phyloP scores from a whole-genome alignment of 441 rosid species.

The Pelargonium cotyledonis region DNA sequence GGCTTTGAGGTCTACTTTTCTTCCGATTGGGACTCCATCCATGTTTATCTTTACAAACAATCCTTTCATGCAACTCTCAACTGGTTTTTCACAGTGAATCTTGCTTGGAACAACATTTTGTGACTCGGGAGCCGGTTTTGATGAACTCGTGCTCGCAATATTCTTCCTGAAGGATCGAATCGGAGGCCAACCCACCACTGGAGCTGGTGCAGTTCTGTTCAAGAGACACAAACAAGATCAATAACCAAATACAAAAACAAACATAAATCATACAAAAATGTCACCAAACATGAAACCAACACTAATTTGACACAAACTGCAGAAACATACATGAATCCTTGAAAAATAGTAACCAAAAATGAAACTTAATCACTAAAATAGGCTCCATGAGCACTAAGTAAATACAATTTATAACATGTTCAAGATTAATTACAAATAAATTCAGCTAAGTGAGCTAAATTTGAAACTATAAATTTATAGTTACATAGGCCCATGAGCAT shows the following conservation, averaged over 20 bases:
- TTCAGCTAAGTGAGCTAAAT: too few relatives aligned
- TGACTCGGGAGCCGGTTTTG: conserved; percentile 16
- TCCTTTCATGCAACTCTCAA: conserved; percentile 25
- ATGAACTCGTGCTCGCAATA: conserved; percentile 13
- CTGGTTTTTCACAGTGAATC: conserved; percentile 11
- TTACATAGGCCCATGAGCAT: neutral
- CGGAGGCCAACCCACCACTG: conserved; percentile 36
- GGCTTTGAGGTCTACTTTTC: conserved; percentile 81
- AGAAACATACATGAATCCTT: too few relatives aligned
- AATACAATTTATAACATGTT: too few relatives aligned
- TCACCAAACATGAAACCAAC: neutral
- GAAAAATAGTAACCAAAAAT: neutral
- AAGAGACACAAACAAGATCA: neutral
- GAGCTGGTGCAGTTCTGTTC: conserved; percentile 25
- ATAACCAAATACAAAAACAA: neutral
- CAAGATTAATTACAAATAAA: too few relatives aligned
- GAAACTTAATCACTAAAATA: neutral
- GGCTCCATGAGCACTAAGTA: too few relatives aligned
- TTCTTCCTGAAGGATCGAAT: conserved; percentile 31
- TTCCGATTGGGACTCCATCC: conserved; percentile 96
- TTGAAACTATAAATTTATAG: too few relatives aligned
- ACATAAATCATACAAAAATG: neutral
- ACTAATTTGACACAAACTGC: too few relatives aligned
- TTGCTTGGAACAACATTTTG: conserved; percentile 11
- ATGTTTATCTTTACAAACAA: conserved; percentile 84